These are phyloP conservation scores for Colletotrichum camelliae DNA, from an alignment of 2,329 filamentous ascomycete genomes.

Conservation along the genomic window DNA sequence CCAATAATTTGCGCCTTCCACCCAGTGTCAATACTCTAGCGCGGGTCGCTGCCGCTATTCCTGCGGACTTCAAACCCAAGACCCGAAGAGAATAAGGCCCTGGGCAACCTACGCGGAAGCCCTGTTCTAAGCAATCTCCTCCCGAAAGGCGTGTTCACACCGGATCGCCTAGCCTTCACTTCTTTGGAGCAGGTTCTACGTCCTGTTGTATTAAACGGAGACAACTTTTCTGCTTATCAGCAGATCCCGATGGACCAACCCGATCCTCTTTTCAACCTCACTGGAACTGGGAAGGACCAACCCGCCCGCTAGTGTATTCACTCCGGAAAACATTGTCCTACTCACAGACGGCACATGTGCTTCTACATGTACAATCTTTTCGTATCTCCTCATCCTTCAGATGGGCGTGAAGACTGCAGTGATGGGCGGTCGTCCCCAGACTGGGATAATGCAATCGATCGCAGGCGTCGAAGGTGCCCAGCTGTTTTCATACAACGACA, in stretches of 20 bases:
- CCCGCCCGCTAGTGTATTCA: slow-evolving; percentile 50
- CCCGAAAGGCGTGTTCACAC: slow-evolving; percentile 54
- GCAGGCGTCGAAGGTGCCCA: slow-evolving; percentile 53
- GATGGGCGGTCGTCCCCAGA: slow-evolving; percentile 49
- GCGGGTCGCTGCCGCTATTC: slow-evolving; percentile 37
- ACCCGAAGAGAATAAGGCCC: slow-evolving; percentile 43
- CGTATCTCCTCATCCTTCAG: slow-evolving; percentile 58
- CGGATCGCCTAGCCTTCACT: slow-evolving; percentile 34
- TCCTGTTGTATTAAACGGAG: slow-evolving; percentile 42
- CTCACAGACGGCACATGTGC: slow-evolving; percentile 61
- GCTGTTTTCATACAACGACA: slow-evolving; percentile 34
- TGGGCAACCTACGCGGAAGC: slow-evolving; percentile 52
- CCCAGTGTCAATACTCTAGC: slow-evolving; percentile 51
- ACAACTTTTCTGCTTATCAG: slow-evolving; percentile 54
- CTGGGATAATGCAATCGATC: slow-evolving; percentile 52
- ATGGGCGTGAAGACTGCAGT: slow-evolving; percentile 51
- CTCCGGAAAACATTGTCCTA: slow-evolving; percentile 56
- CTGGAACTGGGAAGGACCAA: slow-evolving; percentile 45
- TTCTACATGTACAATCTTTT: slow-evolving; percentile 60
- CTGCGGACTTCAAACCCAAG: slow-evolving; percentile 32
- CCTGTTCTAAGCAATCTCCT: slow-evolving; percentile 48
- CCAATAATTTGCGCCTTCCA: slow-evolving; percentile 54
- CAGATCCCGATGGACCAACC: slow-evolving; percentile 42
- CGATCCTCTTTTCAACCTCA: slow-evolving; percentile 43
- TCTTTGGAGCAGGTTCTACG: slow-evolving; percentile 34